Conservation (phyloP, 441 rosid genomes). For the Isatis lusitanica region DNA sequence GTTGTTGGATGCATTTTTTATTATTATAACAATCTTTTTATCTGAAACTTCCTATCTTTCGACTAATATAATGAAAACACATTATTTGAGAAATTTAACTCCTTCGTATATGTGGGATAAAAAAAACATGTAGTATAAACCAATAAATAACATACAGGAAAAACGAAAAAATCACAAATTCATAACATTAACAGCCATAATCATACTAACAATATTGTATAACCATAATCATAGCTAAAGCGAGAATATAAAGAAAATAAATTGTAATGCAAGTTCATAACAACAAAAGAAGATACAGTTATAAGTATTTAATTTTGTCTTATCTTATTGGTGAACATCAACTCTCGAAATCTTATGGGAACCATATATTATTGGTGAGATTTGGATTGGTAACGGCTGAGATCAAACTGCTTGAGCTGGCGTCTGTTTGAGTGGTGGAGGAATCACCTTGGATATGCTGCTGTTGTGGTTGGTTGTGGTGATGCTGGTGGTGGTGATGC, state of each 20-base stretch:
- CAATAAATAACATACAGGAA: too few relatives aligned
- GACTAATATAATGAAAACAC: too few relatives aligned
- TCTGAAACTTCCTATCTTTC: too few relatives aligned
- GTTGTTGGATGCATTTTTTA: too few relatives aligned
- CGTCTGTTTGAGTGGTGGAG: background rate
- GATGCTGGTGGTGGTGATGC: too few relatives aligned
- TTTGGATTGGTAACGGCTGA: background rate
- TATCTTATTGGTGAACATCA: background rate
- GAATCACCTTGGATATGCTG: background rate
- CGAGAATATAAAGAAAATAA: background rate
- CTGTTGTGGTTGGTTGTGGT: background rate
- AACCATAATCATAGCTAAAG: background rate
- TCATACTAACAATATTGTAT: too few relatives aligned
- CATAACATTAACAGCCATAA: too few relatives aligned
- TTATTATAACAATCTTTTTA: too few relatives aligned
- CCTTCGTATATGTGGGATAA: too few relatives aligned
- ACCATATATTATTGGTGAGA: background rate
- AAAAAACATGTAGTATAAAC: too few relatives aligned
- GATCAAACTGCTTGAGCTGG: background rate
- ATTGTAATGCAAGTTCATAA: background rate
- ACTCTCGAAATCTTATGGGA: background rate
- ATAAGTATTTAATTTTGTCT: background rate
- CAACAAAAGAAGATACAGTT: background rate
- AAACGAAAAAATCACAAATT: too few relatives aligned
- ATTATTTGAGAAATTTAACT: too few relatives aligned